Conservation (phyloP, 2,329 filamentous ascomycete species). For the Ceratocystis alfenasii region DNA sequence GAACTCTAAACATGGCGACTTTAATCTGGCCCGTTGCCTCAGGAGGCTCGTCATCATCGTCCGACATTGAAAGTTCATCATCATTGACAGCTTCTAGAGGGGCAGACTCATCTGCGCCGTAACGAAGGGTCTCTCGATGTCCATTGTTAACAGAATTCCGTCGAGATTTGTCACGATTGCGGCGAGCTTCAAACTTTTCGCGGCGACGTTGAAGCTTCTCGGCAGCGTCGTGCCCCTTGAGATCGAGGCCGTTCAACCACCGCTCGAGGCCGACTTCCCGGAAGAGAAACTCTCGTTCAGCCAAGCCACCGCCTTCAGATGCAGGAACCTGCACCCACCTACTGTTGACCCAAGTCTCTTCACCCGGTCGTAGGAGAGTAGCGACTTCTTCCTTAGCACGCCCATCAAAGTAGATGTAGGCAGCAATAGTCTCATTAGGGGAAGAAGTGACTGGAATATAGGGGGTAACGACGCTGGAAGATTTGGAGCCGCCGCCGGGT, state of each 20-base stretch:
- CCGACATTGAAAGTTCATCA: constrained; percentile 63
- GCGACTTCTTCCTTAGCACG: constrained; percentile 92
- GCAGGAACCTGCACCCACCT: constrained; percentile 92
- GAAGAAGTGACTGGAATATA: constrained; percentile 89
- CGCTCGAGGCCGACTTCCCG: constrained; percentile 90
- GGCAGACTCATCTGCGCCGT: constrained; percentile 63
- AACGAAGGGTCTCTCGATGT: constrained; percentile 54
- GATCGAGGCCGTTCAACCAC: constrained; percentile 90
- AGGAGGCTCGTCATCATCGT: constrained; percentile 79
- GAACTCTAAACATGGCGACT: constrained; percentile 86
- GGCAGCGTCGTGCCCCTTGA: constrained; percentile 84
- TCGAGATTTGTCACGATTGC: constrained; percentile 43
- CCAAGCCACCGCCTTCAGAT: constrained; percentile 81
- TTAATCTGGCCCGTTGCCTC: constrained; percentile 97
- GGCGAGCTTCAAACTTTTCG: constrained; percentile 61
- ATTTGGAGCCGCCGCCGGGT: constrained; percentile 37
- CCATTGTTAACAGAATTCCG: constrained; percentile 15
- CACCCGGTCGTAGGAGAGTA: constrained; percentile 77
- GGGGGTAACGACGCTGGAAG: constrained; percentile 53
- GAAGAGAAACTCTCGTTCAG: constrained; percentile 93
- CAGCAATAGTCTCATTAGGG: constrained; percentile 91
- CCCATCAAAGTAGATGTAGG: constrained; percentile 98
- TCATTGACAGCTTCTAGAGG: constrained; percentile 58
- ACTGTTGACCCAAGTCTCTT: constrained; percentile 98
- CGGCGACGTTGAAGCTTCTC: constrained; percentile 82